These are phyloP conservation scores for Priceomyces medius DNA, from an alignment of 805 yeast genomes.

Conservation along the genomic window DNA sequence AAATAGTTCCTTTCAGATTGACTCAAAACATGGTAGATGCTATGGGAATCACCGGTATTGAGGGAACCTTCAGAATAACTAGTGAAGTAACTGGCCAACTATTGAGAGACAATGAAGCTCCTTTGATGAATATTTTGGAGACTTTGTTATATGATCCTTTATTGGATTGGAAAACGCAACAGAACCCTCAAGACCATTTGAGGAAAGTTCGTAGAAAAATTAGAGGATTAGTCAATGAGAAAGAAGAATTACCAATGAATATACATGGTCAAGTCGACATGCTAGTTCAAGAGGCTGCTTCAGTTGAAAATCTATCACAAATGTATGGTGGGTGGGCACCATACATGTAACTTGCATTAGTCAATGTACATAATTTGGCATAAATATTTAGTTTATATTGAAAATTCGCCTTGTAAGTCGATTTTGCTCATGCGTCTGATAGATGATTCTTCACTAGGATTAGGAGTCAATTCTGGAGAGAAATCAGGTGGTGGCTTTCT, in stretches of 20 bases:
- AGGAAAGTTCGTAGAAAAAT: conserved; percentile 73
- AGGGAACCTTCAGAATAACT: conserved; percentile 82
- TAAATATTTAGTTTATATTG: background rate
- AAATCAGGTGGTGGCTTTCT: conserved; percentile 19
- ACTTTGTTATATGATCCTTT: conserved; percentile 91
- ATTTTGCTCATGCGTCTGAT: too few species aligned
- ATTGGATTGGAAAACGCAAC: conserved; percentile 63
- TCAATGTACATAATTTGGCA: background rate
- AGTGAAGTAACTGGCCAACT: conserved; percentile 80
- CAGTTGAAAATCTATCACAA: conserved; percentile 64
- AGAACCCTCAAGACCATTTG: conserved; percentile 66
- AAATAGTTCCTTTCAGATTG: conserved; percentile 88
- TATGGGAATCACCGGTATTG: conserved; percentile 83
- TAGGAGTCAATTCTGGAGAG: conserved; percentile 5
- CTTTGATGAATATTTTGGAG: conserved; percentile 86
- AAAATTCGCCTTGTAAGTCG: background rate
- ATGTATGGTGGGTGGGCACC: conserved; percentile 94
- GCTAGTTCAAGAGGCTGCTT: conserved; percentile 77
- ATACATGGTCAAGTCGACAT: conserved; percentile 92
- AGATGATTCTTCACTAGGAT: background rate
- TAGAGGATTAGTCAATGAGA: conserved; percentile 73
- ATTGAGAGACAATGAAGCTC: conserved; percentile 75
- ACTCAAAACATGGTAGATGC: conserved; percentile 92
- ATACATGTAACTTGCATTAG: conserved; percentile 20
- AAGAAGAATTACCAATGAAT: conserved; percentile 83